Base-by-base conservation (phyloP, 2,329 filamentous ascomycete genomes). In the Colletotrichum sp. region DNA sequence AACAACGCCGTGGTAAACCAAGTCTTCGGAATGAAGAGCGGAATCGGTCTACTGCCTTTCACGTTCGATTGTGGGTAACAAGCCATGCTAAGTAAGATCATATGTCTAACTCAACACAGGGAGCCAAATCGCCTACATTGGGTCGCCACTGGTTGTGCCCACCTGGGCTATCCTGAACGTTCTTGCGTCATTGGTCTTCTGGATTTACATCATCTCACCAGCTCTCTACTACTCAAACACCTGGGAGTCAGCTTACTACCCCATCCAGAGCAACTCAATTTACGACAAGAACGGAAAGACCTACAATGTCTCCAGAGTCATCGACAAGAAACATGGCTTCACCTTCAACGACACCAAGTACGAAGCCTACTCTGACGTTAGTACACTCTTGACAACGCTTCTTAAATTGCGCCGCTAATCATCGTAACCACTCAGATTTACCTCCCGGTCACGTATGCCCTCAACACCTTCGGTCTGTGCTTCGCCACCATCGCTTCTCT, bases 11-110 rank as follows among this genome's bases (percentile, higher is more conserved):
- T 91, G 18, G 82, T 93, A 77, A 92, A 93, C 81, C 91, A 93
- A 82, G 79, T 93, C 6, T 92, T 93, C 74, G 91, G 91, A 13
- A 89, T 89, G 4, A 87, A 86, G 78, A 90, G 89, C 18, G 91
- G 91, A 1, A 85, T 92, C 24, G 91, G 90, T 1, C 82, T 93
- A n/a, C 87, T 92, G 68, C 91, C 91, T 4, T 88, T 92, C 16
- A 91, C 90, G 0, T 92, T 93, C 78, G 88, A 89, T 77, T 89
- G 88, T 66, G 18, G 36, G 60, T 8, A 4, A 6, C 9, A 9
- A 86, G 84, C 13, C 3, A 6, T 16, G 18, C 3, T 1, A 8
- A 15, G 15, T 5, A 6, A 4, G 26, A 6, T 26, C 26, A 26
- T 26, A 6, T 6, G 5, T 6, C 26, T 26, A 6, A 26, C 5